Percentiles rank a stretch among this genome's conserved stretches.
These are phyloP conservation scores for Aschersonia sp. DNA, from an alignment of 2,329 filamentous ascomycete genomes.

Conservation along the genomic window DNA sequence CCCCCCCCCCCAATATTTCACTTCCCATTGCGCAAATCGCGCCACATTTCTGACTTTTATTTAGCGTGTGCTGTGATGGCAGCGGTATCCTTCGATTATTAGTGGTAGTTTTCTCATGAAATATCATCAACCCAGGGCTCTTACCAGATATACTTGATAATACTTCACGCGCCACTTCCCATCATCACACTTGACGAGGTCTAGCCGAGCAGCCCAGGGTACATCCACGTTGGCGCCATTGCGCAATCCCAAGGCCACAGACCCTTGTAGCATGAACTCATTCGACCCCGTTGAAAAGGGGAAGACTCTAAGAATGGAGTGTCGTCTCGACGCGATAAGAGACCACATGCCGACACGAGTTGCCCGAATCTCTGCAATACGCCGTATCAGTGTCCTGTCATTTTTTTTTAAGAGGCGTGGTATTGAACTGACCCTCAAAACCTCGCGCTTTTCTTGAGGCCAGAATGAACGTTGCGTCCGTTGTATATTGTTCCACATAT, in stretches of 20 bases:
- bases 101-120: too few species aligned
- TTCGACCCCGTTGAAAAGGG: slow-evolving; percentile 11
- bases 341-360: slow-evolving; percentile 16
- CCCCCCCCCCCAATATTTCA: too few species aligned
- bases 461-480: slow-evolving; percentile 16
- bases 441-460: slow-evolving; percentile 13
- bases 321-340: slow-evolving; percentile 12
- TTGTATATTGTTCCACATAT: slow-evolving; percentile 13
- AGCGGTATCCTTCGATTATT: too few species aligned
- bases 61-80: too few species aligned
- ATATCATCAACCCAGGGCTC: slow-evolving; percentile 5
- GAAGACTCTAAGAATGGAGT: slow-evolving; percentile 15
- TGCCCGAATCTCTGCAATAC: slow-evolving; percentile 12
- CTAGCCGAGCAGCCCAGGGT: slow-evolving; percentile 40
- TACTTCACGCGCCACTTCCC: slow-evolving; percentile 37
- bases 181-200: slow-evolving; percentile 29
- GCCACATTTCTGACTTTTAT: too few species aligned
- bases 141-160: slow-evolving; percentile 40
- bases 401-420: too few species aligned
- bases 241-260: slow-evolving; percentile 13
- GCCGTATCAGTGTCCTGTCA: too few species aligned
- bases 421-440: slow-evolving; percentile 8
- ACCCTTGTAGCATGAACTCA: slow-evolving; percentile 18
- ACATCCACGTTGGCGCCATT: slow-evolving; percentile 16
- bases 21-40: too few species aligned